These are phyloP conservation scores for Gonapodya sp. DNA, from an alignment of 192 early-diverging fungal species.

Conservation along the genomic window DNA sequence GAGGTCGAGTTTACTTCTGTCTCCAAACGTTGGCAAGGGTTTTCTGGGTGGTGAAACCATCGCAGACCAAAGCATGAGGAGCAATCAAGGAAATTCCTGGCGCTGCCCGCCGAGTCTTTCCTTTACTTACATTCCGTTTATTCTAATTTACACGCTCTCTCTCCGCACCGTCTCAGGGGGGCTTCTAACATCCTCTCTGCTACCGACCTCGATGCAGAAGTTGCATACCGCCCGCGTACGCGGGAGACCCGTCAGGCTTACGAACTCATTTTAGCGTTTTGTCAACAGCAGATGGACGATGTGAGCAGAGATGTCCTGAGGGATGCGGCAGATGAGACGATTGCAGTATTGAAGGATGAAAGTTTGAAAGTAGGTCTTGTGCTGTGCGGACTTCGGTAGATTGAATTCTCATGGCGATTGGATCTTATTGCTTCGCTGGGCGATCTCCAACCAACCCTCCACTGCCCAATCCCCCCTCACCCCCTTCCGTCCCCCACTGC, in stretches of 20 bases:
- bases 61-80: too few relatives aligned
- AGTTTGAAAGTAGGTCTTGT: constrained; percentile 33
- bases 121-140: too few relatives aligned
- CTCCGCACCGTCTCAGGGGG: not conserved
- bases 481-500: not conserved
- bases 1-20: too few relatives aligned
- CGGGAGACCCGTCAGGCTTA: constrained; percentile 81
- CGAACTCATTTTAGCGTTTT: constrained; percentile 79
- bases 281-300: constrained; percentile 73
- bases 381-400: not conserved
- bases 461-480: not conserved
- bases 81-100: too few relatives aligned
- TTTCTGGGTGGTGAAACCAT: too few relatives aligned
- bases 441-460: not conserved
- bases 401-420: too few relatives aligned
- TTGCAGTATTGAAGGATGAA: constrained; percentile 78
- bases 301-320: constrained; percentile 82
- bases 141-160: not conserved
- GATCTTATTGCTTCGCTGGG: not conserved
- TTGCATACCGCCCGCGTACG: constrained; percentile 78
- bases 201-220: constrained; percentile 24
- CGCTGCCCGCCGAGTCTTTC: too few relatives aligned
- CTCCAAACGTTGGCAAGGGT: too few relatives aligned
- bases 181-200: constrained; percentile 6
- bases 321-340: constrained; percentile 76